Evolutionary conservation across 2,329 filamentous ascomycete genomes (phyloP).

Genomic region (Penicillium vulpinum): DNA sequence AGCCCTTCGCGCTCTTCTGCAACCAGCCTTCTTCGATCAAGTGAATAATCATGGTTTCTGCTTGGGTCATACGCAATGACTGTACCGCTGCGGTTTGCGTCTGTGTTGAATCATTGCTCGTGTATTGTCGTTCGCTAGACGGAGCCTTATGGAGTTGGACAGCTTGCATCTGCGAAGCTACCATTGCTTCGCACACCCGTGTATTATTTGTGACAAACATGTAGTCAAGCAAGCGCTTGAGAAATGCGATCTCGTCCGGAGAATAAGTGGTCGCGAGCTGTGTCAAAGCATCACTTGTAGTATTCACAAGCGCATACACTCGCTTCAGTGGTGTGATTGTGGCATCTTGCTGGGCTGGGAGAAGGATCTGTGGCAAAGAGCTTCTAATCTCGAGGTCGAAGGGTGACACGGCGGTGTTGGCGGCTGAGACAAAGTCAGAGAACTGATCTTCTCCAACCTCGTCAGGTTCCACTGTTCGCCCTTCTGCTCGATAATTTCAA

Average conservation of each 20-base stretch:
- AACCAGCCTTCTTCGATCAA: conserved; percentile 84
- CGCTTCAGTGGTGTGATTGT: conserved; percentile 44
- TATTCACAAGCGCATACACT: conserved; percentile 86
- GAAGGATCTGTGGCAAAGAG: conserved; percentile 66
- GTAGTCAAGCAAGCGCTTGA: conserved; percentile 81
- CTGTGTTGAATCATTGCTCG: conserved; percentile 42
- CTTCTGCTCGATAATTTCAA: conserved; percentile 34
- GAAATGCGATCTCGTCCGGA: conserved; percentile 82
- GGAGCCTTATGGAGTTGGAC: conserved; percentile 61
- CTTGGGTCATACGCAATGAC: conserved; percentile 73
- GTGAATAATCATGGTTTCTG: conserved; percentile 68
- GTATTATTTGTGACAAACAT: conserved; percentile 93
- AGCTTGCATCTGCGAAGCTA: conserved; percentile 76
- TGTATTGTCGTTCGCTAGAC: conserved; percentile 39
- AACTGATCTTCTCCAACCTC: conserved; percentile 71
- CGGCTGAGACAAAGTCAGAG: conserved; percentile 64
- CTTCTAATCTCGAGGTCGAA: conserved; percentile 88
- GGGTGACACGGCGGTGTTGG: conserved; percentile 70
- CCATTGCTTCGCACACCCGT: conserved; percentile 76
- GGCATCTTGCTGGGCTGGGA: conserved; percentile 28
- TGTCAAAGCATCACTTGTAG: conserved; percentile 77
- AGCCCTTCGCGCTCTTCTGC: conserved; percentile 68
- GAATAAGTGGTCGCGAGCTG: conserved; percentile 81
- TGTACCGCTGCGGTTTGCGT: conserved; percentile 38
- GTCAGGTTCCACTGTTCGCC: conserved; percentile 52